Base-by-base conservation (phyloP, 2,329 filamentous ascomycete species). In the Claviceps sp. region DNA sequence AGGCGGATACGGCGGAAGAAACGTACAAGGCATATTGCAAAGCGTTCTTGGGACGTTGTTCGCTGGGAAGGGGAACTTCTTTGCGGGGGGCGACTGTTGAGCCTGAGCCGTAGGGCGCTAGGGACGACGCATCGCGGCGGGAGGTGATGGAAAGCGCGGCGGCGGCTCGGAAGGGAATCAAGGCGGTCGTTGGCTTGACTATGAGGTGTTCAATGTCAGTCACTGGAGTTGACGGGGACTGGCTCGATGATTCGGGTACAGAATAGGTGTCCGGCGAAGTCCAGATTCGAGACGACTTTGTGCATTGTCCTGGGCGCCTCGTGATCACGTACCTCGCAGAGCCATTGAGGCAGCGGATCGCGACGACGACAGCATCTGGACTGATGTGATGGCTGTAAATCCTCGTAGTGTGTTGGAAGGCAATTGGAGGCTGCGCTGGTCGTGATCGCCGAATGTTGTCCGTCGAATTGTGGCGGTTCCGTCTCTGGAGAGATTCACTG, bases 1-100 rank as follows among this genome's bases (percentile, higher is more conserved):
- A n/a, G 40, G 40, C 16, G 11, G 20, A 20, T 9, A 20, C 3
- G 11, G 41, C 9, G 40, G 36, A 6, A 36, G 50, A 14, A 14
- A 80, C 85, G 60, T 85, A 91, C 86, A 94, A 76, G 58, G 87
- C 87, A 69, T 89, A 91, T 82, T 94, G 86, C 62, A 91, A 74
- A 54, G 81, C 80, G 61, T 86, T 82, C 75, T 91, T 88, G 70
- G 84, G 87, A 58, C 76, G 76, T 70, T 89, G 84, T 72, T 94
- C 82, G 68, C 85, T 90, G 57, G 85, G 74, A 54, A 93, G 75
- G 57, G 81, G 82, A 53, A 93, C 86, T 71, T 91, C 85, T 65
- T 78, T 79, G 61, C 82, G 79, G 61, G 72, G 64, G 71, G 76
- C 66, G 64, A 82, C 60, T 70, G 77, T 66, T 65, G 63, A 65